Evolutionary conservation across 129 eudicot species (phyloP).

Genomic region (Gnaphalium uliginosum): DNA sequence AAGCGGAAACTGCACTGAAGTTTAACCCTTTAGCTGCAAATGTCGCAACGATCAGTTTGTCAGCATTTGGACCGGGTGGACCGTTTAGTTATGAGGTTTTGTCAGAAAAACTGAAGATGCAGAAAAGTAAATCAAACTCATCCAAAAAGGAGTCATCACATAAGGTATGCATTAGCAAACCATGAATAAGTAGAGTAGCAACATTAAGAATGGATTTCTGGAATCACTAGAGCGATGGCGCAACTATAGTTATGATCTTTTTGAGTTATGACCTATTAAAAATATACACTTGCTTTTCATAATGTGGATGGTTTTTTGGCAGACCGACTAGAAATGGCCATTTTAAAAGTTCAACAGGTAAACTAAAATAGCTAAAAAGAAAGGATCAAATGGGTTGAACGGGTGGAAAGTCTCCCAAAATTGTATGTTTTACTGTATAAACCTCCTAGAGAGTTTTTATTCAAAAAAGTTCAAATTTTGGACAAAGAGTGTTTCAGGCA

Average conservation of each 20-base stretch:
- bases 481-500: too few species aligned
- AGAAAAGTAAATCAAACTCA: conserved; percentile 44
- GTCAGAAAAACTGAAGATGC: conserved; percentile 45
- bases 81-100: conserved; percentile 70
- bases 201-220: background rate
- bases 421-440: too few species aligned
- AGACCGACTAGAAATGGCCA: too few species aligned
- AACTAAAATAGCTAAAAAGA: too few species aligned
- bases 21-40: conserved; percentile 76
- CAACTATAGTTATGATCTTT: background rate
- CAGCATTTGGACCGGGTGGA: conserved; percentile 80
- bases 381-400: too few species aligned
- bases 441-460: too few species aligned
- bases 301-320: too few species aligned
- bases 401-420: too few species aligned
- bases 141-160: conserved; percentile 40
- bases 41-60: conserved; percentile 69
- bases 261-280: background rate
- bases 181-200: conserved; percentile 25
- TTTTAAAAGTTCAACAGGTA: too few species aligned
- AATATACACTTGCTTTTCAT: too few species aligned
- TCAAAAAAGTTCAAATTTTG: too few species aligned
- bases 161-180: conserved; percentile 30
- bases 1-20: conserved; percentile 31
- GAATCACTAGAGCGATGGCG: background rate